A percentile compares a stretch with the other conserved stretches of the same genome.
These are phyloP conservation scores for Didymella exigua DNA, from an alignment of 2,329 filamentous ascomycete species.

Conservation along the genomic window DNA sequence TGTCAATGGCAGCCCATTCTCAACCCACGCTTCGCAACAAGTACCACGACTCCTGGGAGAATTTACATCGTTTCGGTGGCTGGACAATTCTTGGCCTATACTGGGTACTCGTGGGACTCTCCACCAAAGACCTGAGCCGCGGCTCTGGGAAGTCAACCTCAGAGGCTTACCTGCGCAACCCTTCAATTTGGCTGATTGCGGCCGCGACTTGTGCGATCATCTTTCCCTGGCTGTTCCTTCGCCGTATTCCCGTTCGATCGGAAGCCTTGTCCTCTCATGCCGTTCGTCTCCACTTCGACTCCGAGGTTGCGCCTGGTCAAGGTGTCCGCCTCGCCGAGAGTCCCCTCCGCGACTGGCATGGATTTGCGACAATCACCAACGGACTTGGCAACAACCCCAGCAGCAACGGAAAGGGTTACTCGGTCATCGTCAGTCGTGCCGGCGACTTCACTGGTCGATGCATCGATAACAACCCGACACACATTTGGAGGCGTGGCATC, in stretches of 20 bases:
- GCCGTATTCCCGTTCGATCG: constrained; percentile 68
- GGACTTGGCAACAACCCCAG: constrained; percentile 12
- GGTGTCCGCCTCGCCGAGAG: constrained; percentile 39
- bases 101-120: constrained; percentile 41
- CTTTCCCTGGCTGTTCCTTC: constrained; percentile 75
- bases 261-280: constrained; percentile 77
- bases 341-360: constrained; percentile 46
- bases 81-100: constrained; percentile 47
- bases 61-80: constrained; percentile 46
- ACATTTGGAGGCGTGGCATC: constrained; percentile 48
- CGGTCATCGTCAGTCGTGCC: constrained; percentile 46
- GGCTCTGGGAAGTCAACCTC: constrained; percentile 37
- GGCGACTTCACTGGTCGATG: constrained; percentile 48
- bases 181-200: constrained; percentile 71
- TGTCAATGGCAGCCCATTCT: constrained; percentile 39
- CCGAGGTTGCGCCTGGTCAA: constrained; percentile 40
- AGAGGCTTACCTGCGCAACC: constrained; percentile 37
- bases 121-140: constrained; percentile 33
- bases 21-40: constrained; percentile 41
- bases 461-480: constrained; percentile 41
- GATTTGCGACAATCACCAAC: constrained; percentile 50
- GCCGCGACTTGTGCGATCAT: constrained; percentile 70
- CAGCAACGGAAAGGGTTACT: constrained; percentile 36
- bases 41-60: constrained; percentile 46
- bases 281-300: constrained; percentile 65